Conservation (phyloP, 768 basidiomycete genomes). For the Termitomyces eurrhizus region DNA sequence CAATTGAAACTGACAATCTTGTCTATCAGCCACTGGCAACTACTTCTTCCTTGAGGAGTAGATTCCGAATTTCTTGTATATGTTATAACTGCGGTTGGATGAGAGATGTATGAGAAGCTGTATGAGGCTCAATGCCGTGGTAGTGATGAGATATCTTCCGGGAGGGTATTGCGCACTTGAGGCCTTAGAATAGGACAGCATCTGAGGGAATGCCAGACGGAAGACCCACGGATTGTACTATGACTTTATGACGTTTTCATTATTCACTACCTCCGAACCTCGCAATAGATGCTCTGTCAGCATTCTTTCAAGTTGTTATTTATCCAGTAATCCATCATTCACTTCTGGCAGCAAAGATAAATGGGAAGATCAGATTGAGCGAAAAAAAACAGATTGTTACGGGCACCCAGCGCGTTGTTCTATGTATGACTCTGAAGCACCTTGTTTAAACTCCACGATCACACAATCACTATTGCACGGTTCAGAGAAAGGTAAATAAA, state of each 20-base stretch:
- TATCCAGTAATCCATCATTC: too few species aligned
- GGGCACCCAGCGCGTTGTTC: too few species aligned
- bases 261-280: too few species aligned
- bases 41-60: conserved; percentile 93
- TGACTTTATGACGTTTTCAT: neutral
- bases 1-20: conserved; percentile 1
- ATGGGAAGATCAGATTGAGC: too few species aligned
- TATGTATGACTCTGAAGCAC: too few species aligned
- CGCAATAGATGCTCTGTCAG: too few species aligned
- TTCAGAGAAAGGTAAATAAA: too few species aligned
- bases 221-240: neutral
- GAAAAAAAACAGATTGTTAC: too few species aligned
- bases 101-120: neutral
- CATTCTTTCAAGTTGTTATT: too few species aligned
- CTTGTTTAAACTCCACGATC: too few species aligned
- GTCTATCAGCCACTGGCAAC: conserved; percentile 62
- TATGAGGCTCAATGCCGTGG: neutral
- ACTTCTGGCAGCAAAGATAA: too few species aligned
- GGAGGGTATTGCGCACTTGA: neutral
- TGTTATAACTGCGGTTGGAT: conserved; percentile 1
- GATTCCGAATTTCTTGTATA: conserved; percentile 5
- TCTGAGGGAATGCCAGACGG: neutral
- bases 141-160: neutral
- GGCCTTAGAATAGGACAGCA: neutral
- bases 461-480: too few species aligned